A percentile compares a stretch with the other conserved stretches of the same genome.
Evolutionary conservation across 2,329 filamentous ascomycete genomes (phyloP).

Genomic region (Ramularia endophylla): DNA sequence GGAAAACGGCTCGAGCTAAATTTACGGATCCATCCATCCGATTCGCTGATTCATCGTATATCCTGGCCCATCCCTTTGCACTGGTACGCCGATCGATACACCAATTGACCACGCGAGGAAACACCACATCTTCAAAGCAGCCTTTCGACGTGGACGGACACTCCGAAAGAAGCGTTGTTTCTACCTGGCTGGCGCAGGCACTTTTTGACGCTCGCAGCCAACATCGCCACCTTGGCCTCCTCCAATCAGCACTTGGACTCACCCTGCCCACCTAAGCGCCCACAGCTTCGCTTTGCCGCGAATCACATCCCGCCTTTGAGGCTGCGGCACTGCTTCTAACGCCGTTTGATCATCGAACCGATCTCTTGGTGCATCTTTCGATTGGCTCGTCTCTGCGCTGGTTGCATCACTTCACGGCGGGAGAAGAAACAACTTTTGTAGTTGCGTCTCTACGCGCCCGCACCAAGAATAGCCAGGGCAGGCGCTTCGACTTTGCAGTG

Average conservation of each 20-base stretch:
- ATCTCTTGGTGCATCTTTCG: slow-evolving; percentile 8
- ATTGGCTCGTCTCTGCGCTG: slow-evolving; percentile 14
- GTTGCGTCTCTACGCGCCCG: slow-evolving; percentile 22
- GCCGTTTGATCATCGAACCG: slow-evolving; percentile 12
- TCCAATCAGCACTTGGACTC: slow-evolving; percentile 1
- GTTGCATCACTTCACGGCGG: slow-evolving; percentile 12
- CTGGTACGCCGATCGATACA: neutral
- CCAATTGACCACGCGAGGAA: too few relatives aligned
- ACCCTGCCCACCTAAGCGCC: slow-evolving; percentile 11
- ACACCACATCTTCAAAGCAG: too few relatives aligned
- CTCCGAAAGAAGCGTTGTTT: too few relatives aligned
- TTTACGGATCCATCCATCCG: neutral
- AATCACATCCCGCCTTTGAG: slow-evolving; percentile 10
- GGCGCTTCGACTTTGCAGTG: slow-evolving; percentile 14
- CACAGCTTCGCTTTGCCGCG: slow-evolving; percentile 5
- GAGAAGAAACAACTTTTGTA: slow-evolving; percentile 8
- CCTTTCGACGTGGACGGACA: too few relatives aligned
- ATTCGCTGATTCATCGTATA: neutral
- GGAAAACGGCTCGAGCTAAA: neutral
- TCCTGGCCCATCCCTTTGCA: slow-evolving; percentile 1
- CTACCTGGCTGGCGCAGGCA: too few relatives aligned
- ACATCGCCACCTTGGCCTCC: too few relatives aligned
- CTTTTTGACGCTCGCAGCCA: too few relatives aligned
- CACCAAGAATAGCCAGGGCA: slow-evolving; percentile 23
- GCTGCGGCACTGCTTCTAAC: slow-evolving; percentile 5